phyloP scores from a whole-genome alignment of 2,329 filamentous ascomycete genomes.

The Alternaria gansuensis region DNA sequence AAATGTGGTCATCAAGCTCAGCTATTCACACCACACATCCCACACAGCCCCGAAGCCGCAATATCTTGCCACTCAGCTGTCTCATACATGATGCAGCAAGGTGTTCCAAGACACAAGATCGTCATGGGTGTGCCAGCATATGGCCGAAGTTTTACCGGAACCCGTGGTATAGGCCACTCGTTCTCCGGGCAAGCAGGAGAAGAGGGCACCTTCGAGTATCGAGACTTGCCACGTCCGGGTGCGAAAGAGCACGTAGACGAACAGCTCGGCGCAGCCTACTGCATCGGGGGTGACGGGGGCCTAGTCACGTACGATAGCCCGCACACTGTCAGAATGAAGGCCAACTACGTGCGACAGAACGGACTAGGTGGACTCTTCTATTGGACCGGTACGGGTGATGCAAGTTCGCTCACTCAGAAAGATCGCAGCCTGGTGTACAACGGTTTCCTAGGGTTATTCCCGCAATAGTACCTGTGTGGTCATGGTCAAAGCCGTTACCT shows the following conservation, averaged over 20 bases:
- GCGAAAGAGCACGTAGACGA: constrained; percentile 74
- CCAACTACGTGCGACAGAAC: constrained; percentile 74
- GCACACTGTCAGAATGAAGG: constrained; percentile 78
- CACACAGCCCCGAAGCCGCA: constrained; percentile 64
- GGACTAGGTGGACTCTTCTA: constrained; percentile 81
- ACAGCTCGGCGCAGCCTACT: constrained; percentile 73
- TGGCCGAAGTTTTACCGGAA: constrained; percentile 76
- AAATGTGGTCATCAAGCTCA: constrained; percentile 79
- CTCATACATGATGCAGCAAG: constrained; percentile 69
- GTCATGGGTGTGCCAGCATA: constrained; percentile 79
- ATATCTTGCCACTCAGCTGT: constrained; percentile 73
- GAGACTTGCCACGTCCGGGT: constrained; percentile 68
- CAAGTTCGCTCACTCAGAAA: constrained; percentile 54
- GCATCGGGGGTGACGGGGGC: constrained; percentile 75
- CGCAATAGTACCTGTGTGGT: constrained; percentile 27
- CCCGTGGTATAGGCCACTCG: constrained; percentile 69
- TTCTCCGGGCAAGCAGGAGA: constrained; percentile 65
- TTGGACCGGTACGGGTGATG: constrained; percentile 80
- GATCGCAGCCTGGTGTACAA: constrained; percentile 67
- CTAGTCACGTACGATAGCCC: constrained; percentile 84
- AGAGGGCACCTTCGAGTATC: constrained; percentile 77
- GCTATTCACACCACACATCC: constrained; percentile 67
- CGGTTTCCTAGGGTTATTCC: constrained; percentile 64
- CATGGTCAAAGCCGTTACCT: neutral
- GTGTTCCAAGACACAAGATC: constrained; percentile 75